Base-by-base conservation (phyloP, 768 basidiomycete species). In the Trametes villosa region DNA sequence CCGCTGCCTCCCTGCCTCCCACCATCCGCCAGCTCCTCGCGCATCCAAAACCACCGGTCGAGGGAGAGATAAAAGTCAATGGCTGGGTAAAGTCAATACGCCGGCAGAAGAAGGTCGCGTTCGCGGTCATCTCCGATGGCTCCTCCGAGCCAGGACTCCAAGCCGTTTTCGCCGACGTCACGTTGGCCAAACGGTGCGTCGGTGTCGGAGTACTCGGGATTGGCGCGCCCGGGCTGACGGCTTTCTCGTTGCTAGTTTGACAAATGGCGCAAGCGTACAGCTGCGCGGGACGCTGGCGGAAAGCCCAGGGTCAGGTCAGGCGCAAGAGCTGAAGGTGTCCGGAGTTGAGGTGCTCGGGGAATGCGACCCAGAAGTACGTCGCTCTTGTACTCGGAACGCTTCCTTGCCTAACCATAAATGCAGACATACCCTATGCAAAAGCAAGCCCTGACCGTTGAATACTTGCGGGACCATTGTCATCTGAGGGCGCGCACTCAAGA, bases 371-470 rank as follows among this genome's bases (percentile, higher is more conserved):
- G 82, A 83, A 64, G 86, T 87, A 56, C 55, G 75, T 64, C 15
- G 3, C 26, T 11, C 1, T 30, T 20, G 30, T 24, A 24, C n/a
- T 26, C 36, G 53, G 12, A 70, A 27, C n/a, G n/a, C n/a, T n/a
- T n/a, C n/a, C n/a, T 26, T n/a, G 17, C 53, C 13, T 36, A 8
- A 56, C 12, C 68, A 74, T 27, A 70, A 70, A 36, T 41, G 7
- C 55, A 94, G 94, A 76, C 75, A 46, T 98, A 96, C 73, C 94
- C 94, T 0, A 94, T 97, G 52, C 96, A 96, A 74, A 98, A 97
- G 72, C 87, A 98, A 73, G 74, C 86, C 29, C 81, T 94, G 12
- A 85, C 91, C 2, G 74, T 82, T 2, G 89, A 94, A 62, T 89
- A 92, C 68, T 81, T 97, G 30, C 84, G 96, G 9, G 91, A 95